These are phyloP conservation scores for Talaromyces borbonicus DNA, from an alignment of 495 filamentous ascomycete genomes.

Conservation along the genomic window DNA sequence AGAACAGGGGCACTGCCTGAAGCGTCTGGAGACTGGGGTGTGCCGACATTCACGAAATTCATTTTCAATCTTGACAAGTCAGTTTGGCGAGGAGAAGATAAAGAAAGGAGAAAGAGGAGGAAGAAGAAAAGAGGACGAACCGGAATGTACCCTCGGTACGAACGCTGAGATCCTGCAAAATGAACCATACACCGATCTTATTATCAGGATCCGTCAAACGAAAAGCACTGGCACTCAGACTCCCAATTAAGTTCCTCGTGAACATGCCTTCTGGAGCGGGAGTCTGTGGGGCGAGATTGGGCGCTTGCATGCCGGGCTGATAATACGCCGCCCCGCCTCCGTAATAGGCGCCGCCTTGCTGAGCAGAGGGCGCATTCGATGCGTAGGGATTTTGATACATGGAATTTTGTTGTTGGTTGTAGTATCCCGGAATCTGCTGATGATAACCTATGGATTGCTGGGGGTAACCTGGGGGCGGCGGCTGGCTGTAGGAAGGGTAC, in stretches of 20 bases:
- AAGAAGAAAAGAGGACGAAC: conserved; percentile 44
- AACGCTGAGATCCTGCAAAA: conserved; percentile 90
- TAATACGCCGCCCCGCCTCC: background rate
- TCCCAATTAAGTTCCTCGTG: conserved; percentile 91
- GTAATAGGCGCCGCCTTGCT: conserved; percentile 9
- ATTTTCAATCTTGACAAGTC: conserved; percentile 46
- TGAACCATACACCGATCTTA: conserved; percentile 92
- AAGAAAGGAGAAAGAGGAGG: conserved; percentile 6
- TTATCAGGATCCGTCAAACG: conserved; percentile 72
- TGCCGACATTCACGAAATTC: conserved; percentile 80
- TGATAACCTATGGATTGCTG: conserved; percentile 29
- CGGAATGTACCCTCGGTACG: conserved; percentile 85
- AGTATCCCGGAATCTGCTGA: conserved; percentile 30
- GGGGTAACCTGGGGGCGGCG: conserved; percentile 29
- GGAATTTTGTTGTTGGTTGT: conserved; percentile 23
- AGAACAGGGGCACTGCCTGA: conserved; percentile 41
- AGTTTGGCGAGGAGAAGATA: background rate
- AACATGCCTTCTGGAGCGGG: conserved; percentile 75
- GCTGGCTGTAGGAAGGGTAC: conserved; percentile 26
- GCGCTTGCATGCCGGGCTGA: conserved; percentile 12
- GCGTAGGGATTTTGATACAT: conserved; percentile 35
- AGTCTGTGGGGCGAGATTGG: conserved; percentile 33
- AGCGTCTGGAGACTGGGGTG: conserved; percentile 20
- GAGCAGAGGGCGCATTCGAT: conserved; percentile 20
- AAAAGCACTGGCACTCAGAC: conserved; percentile 82